Percentiles rank a stretch among this genome's conserved stretches.
Conservation (phyloP, 23 red algal genomes). For the Gracilaria caudata region DNA sequence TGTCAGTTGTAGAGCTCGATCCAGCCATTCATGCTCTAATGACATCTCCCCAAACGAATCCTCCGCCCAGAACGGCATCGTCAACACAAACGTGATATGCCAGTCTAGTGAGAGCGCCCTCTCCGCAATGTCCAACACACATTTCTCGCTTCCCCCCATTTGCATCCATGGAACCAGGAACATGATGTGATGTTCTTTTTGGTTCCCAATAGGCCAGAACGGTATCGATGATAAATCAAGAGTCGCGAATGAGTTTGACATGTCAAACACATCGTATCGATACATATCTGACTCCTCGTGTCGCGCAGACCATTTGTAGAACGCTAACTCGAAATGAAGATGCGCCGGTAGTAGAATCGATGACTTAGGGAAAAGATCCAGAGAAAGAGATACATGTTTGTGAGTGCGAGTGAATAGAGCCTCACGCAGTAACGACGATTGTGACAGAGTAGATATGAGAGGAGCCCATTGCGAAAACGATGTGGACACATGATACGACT, state of each 20-base stretch:
- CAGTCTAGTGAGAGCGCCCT: conserved; percentile 25
- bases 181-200: conserved; percentile 30
- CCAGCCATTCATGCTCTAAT: conserved; percentile 45
- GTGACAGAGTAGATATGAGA: neutral
- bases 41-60: conserved; percentile 46
- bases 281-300: conserved; percentile 61
- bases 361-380: conserved; percentile 12
- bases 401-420: conserved; percentile 35
- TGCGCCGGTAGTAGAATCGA: conserved; percentile 29
- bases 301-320: conserved; percentile 56
- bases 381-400: conserved; percentile 4
- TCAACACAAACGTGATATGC: conserved; percentile 61
- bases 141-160: conserved; percentile 74
- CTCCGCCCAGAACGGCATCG: conserved; percentile 61
- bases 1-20: conserved; percentile 39
- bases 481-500: neutral
- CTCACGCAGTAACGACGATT: conserved; percentile 19
- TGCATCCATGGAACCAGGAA: conserved; percentile 66
- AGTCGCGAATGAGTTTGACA: neutral
- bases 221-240: conserved; percentile 33
- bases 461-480: conserved; percentile 4
- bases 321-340: conserved; percentile 39
- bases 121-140: conserved; percentile 59
- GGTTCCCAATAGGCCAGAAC: conserved; percentile 27
- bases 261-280: conserved; percentile 1